Evolutionary conservation across 2,329 filamentous ascomycete genomes (phyloP), one percentile per base, ranked within the genome.

Genomic region (Sarocladium brachiariae): DNA sequence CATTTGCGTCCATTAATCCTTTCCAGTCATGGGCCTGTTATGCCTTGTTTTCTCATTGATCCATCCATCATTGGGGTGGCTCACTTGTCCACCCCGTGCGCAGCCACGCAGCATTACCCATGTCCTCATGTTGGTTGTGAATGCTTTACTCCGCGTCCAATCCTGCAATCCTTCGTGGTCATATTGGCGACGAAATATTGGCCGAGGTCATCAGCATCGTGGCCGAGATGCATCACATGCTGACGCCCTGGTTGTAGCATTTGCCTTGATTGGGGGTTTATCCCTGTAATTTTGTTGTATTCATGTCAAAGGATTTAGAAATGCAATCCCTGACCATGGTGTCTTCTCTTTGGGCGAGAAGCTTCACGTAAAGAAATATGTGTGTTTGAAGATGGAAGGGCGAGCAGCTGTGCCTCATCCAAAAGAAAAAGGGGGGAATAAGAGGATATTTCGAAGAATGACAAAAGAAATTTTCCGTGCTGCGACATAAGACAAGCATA

Each of bases 391-490:
- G 9, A 16, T n/a, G 34, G 9, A 18, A 37, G n/a, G 30, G 30
- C 30, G 30, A 8, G 30, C 13, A 16, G n/a, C 9, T 25, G 46
- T 35, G 46, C 25, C 21, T 39, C 33, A 50, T 30, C 25, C 33
- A 19, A 39, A 50, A n/a, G n/a, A n/a, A n/a, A 13, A 49, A 13
- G n/a, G 16, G 33, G n/a, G 35, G 21, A 50, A 27, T 19, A 41
- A 25, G 8, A 3, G 18, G 19, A 41, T 23, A 34, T 7, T 37
- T 18, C 16, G 23, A 50, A 13, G 31, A 50, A 13, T 30, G 35
- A 31, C 35, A 50, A 48, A 48, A 25, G 33, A 35, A 13, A 48
- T 33, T 48, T 48, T 48, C 27, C 19, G 9, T n/a, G 27, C 34
- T 18, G 33, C 27, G 25, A 34, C 34, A 14, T 19, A 4, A 34